Evolutionary conservation across 768 basidiomycete genomes (phyloP), one percentile per base, ranked within the genome.

Genomic region (Mycena albidolilacea): DNA sequence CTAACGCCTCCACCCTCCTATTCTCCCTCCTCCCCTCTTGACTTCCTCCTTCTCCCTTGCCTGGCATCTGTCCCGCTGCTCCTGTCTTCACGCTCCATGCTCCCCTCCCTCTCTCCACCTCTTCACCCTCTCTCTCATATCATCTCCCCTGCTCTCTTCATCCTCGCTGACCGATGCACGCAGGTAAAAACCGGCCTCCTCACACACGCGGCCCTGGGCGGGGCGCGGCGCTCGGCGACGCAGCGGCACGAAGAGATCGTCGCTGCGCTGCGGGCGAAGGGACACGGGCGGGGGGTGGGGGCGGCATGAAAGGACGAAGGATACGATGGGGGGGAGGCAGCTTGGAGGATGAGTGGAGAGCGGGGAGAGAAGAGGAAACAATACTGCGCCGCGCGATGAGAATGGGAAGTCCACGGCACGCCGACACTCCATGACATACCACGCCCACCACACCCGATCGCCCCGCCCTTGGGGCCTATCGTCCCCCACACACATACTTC

Each of bases 141-240:
- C 30, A 30, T 3, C 30, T 12, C 19, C 21, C 41, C n/a, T 14
- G n/a, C 54, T 23, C 7, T 11, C 23, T 23, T 10, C 11, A 23
- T 30, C 17, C 14, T 15, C 44, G 15, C 57, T 38, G 30, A 30
- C 30, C 30, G 6, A 37, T 19, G 2, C 37, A 5, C 37, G 15
- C 58, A 59, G 58, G 52, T 54, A 54, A 54, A 59, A 59, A 59
- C 58, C 58, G 58, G 38, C 38, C 58, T 59, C 38, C 58, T 59
- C 38, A 59, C 58, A 21, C 58, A 59, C 38, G 38, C 58, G 1
- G 58, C 58, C 15, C 58, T 59, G 1, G 58, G 58, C 38, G 58
- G 58, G 12, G 38, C 9, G 58, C 52, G 52, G 15, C n/a, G 23
- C 9, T 15, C 52, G 21, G n/a, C 15, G 5, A 21, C 7, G 52